Evolutionary conservation across 2,329 filamentous ascomycete genomes (phyloP), one percentile per base, ranked within the genome.

Genomic region (Xylariaceae sp.): DNA sequence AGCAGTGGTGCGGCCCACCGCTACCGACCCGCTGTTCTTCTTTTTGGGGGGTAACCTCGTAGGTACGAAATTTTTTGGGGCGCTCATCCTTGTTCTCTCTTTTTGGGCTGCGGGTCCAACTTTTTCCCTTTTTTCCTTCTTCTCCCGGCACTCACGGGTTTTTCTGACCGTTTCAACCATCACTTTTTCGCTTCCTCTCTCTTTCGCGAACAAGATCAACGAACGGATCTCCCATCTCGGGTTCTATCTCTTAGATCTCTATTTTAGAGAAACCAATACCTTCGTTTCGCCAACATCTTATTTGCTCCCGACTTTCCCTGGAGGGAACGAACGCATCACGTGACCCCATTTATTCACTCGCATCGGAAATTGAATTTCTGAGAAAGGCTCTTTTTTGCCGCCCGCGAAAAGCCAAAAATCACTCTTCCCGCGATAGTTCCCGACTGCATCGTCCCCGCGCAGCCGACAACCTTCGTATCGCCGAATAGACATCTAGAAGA

Each of bases 11-110:
- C n/a, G n/a, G n/a, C n/a, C n/a, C n/a, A n/a, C n/a, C n/a, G n/a
- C n/a, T n/a, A n/a, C n/a, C n/a, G n/a, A n/a, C n/a, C n/a, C n/a
- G n/a, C n/a, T n/a, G n/a, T n/a, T n/a, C n/a, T n/a, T n/a, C n/a
- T n/a, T n/a, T n/a, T n/a, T n/a, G n/a, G n/a, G n/a, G n/a, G n/a
- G n/a, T n/a, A n/a, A n/a, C n/a, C n/a, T n/a, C n/a, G n/a, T n/a
- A n/a, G 23, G 23, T 30, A 63, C 60, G 58, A 62, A 58, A 49
- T 62, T 65, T 63, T 61, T 56, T 52, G 50, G 57, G 18, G 51
- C 59, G 61, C 49, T 51, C 61, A 50, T 39, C 48, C 39, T 41
- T 39, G 37, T 13, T 10, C 11, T 41, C 11, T 13, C 8, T 7
- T 30, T 30, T 30, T 30, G 23, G 23, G 23, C 5, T 18, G 17